Base-by-base conservation (phyloP, 2,329 filamentous ascomycete species). In the Fusarium lyarnte region DNA sequence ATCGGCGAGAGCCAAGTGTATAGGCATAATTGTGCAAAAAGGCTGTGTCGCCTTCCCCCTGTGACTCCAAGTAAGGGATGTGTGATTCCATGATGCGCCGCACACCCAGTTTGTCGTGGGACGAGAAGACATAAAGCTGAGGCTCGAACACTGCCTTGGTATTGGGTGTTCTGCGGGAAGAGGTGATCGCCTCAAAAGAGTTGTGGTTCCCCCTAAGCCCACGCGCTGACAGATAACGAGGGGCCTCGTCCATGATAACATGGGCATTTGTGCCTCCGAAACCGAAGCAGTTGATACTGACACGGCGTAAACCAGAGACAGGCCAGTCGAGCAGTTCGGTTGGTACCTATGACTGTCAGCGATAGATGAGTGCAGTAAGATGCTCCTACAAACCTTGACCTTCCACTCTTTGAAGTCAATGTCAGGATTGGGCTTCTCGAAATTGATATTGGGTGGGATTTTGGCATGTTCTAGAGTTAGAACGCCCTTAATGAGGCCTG, bases 261-360 rank as follows among this genome's bases (percentile, higher is more conserved):
- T 90, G 87, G 2, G 84, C 85, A 54, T 89, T 89, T 7, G 87
- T 87, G 43, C 88, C 88, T 3, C 88, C 88, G 72, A 87, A 89
- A 5, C 88, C 88, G 70, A 89, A 90, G 65, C 84, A 87, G 73
- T 89, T 89, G 69, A 90, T 82, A 63, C 85, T 87, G 45, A 84
- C 85, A 25, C 87, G 84, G 3, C 86, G 83, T 19, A 84, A 78
- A 14, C 85, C 84, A 1, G 78, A 52, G 3, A 81, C 55, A 0
- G 86, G 86, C 85, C 86, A 88, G 25, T 81, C 75, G 2, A 82
- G 83, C 27, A 84, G 75, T 17, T 79, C 70, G 0, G 70, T 78
- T 0, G 85, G 83, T 10, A 86, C 82, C 83, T 86, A 33, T 27
- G n/a, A 9, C 38, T 52, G 55, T 38, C 11, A 46, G 41, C 23